Evolutionary conservation across 2,329 filamentous ascomycete genomes (phyloP).

Genomic region (Exophiala dermatitidis): DNA sequence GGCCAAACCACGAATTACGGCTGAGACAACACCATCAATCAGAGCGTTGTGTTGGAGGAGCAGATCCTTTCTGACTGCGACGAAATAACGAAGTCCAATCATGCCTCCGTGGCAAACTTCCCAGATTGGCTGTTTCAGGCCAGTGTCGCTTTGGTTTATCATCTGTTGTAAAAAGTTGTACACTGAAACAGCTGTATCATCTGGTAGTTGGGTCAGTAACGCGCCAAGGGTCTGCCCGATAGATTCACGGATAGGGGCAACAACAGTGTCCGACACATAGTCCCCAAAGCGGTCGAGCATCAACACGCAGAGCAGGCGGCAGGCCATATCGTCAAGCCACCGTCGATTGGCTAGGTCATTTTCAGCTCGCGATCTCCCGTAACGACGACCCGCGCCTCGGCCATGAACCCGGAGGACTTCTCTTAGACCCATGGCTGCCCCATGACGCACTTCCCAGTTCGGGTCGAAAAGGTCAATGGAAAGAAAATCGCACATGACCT

Average conservation of each 20-base stretch:
- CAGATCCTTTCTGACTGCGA: slow-evolving; percentile 88
- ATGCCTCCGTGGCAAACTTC: slow-evolving; percentile 96
- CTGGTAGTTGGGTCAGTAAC: slow-evolving; percentile 73
- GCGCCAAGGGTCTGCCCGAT: slow-evolving; percentile 90
- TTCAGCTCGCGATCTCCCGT: slow-evolving; percentile 60
- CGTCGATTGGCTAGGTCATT: slow-evolving; percentile 73
- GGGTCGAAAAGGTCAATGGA: slow-evolving; percentile 89
- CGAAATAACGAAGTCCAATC: slow-evolving; percentile 91
- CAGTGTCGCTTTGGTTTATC: slow-evolving; percentile 81
- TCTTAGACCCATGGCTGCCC: slow-evolving; percentile 87
- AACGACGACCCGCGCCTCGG: slow-evolving; percentile 70
- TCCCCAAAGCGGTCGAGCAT: slow-evolving; percentile 97
- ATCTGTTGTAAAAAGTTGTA: slow-evolving; percentile 80
- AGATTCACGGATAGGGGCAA: slow-evolving; percentile 91
- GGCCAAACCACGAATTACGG: slow-evolving; percentile 89
- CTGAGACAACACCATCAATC: slow-evolving; percentile 84
- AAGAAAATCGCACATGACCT: slow-evolving; percentile 86
- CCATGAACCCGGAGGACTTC: slow-evolving; percentile 92
- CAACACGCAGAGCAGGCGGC: slow-evolving; percentile 86
- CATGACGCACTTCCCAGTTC: slow-evolving; percentile 91
- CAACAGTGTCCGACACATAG: slow-evolving; percentile 94
- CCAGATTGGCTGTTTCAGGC: slow-evolving; percentile 70
- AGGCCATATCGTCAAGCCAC: slow-evolving; percentile 94
- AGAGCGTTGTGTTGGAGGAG: slow-evolving; percentile 74
- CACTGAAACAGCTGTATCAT: slow-evolving; percentile 70